A percentile compares a stretch with the other conserved stretches of the same genome.
Evolutionary conservation across 495 filamentous ascomycete genomes (phyloP).

Genomic region (Penicillium daleae): DNA sequence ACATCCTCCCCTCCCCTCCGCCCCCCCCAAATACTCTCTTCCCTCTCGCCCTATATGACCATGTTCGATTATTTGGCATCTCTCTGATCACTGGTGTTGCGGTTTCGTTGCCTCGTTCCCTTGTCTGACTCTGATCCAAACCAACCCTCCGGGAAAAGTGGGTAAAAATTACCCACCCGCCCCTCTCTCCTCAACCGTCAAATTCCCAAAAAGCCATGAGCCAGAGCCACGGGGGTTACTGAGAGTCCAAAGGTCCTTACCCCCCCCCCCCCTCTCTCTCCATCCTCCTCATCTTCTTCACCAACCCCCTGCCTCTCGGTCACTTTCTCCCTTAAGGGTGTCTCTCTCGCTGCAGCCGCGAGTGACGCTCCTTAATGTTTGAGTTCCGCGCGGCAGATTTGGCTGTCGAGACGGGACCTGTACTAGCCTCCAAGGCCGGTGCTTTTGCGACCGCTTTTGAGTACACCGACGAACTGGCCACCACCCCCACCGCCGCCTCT

Average conservation of each 20-base stretch:
- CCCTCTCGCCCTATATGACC: background rate
- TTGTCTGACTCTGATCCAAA: constrained; percentile 6
- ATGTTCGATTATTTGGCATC: constrained; percentile 2
- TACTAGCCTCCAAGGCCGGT: constrained; percentile 39
- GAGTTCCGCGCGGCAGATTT: constrained; percentile 40
- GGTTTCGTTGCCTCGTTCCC: constrained; percentile 10
- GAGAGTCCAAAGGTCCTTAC: constrained; percentile 21
- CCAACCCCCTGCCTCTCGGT: constrained; percentile 1
- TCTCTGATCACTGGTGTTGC: constrained; percentile 8
- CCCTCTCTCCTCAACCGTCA: constrained; percentile 22
- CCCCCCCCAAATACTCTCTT: background rate
- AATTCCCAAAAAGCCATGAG: constrained; percentile 30
- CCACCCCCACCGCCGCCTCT: constrained; percentile 38
- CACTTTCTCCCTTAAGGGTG: constrained; percentile 12
- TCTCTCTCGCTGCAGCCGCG: constrained; percentile 12
- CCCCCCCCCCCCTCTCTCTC: constrained; percentile 5
- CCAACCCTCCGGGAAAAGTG: constrained; percentile 24
- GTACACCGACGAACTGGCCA: constrained; percentile 49
- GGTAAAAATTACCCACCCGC: constrained; percentile 28
- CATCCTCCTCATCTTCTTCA: no score
- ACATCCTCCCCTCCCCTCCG: background rate
- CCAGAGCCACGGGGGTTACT: constrained; percentile 28
- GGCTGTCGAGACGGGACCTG: constrained; percentile 39
- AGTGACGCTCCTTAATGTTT: constrained; percentile 37
- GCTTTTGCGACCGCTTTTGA: constrained; percentile 51